A percentile compares a stretch with the other conserved stretches of the same genome.
Evolutionary conservation across 2,329 filamentous ascomycete genomes (phyloP).

Genomic region (Epichloe festucae): DNA sequence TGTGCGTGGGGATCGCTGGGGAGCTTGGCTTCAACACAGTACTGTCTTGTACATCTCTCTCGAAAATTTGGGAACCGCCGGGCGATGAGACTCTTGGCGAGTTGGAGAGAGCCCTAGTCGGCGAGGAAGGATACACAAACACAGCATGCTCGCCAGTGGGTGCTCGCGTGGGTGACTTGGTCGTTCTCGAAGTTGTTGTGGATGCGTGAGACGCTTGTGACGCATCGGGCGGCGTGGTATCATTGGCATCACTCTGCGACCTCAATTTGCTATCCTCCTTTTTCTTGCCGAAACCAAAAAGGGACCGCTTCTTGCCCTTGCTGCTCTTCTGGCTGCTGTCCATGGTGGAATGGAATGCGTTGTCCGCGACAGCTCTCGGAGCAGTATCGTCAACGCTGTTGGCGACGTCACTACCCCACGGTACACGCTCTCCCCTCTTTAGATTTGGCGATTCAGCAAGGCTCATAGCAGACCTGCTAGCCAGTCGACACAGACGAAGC

Average conservation of each 20-base stretch:
- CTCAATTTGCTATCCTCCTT: slow-evolving; percentile 32
- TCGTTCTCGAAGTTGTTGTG: slow-evolving; percentile 11
- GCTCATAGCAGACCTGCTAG: slow-evolving; percentile 14
- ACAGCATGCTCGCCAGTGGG: slow-evolving; percentile 24
- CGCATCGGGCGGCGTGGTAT: slow-evolving; percentile 17
- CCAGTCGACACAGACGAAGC: not conserved
- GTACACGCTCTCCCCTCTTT: slow-evolving; percentile 6
- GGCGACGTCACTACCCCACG: slow-evolving; percentile 9
- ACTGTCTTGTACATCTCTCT: slow-evolving; percentile 84
- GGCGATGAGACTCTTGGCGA: slow-evolving; percentile 70
- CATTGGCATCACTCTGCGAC: slow-evolving; percentile 20
- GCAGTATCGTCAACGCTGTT: slow-evolving; percentile 19
- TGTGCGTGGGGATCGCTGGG: slow-evolving; percentile 82
- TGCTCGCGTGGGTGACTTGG: slow-evolving; percentile 24
- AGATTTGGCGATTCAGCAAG: slow-evolving; percentile 16
- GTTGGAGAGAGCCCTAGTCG: slow-evolving; percentile 50
- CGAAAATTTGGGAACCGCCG: slow-evolving; percentile 72
- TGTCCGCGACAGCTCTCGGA: slow-evolving; percentile 17
- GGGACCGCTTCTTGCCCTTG: slow-evolving; percentile 39
- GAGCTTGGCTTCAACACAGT: slow-evolving; percentile 54
- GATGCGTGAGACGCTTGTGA: slow-evolving; percentile 2
- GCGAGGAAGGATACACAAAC: slow-evolving; percentile 45
- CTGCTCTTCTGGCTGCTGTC: slow-evolving; percentile 13
- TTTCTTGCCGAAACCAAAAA: slow-evolving; percentile 52
- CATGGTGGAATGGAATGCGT: slow-evolving; percentile 14